Evolutionary conservation across 331 rosid genomes (phyloP), one percentile per base, ranked within the genome.

Genomic region (Acacia pycnantha): DNA sequence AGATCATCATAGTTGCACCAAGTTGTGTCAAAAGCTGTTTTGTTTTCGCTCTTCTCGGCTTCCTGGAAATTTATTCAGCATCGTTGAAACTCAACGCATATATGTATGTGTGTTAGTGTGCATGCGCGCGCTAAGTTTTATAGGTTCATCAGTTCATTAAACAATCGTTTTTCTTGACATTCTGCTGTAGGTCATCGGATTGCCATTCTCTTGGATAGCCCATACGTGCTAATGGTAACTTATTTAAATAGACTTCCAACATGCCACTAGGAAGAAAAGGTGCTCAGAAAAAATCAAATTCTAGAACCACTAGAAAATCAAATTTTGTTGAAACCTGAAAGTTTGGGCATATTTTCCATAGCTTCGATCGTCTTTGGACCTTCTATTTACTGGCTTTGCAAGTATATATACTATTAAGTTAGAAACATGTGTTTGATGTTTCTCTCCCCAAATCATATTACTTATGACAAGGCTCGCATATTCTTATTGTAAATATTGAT

Each of bases 321-420:
- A 82, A 93, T 84, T 95, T 95, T 93, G 89, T 89, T 71, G 99
- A 95, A 85, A 86, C 97, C 24, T 88, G 98, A 70, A 78, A 98
- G 59, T 95, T 92, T 82, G 93, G 99, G 99, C 97, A 95, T 86
- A 84, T 90, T 78, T 95, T 92, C 89, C 91, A 90, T 85, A 95
- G 97, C 84, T 93, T 95, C 84, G 98, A 95, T 89, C 92, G 98
- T 78, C 68, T 29, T 29, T 29, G 31, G 2, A 29, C 31, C 2
- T 31, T 31, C 33, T 31, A 31, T 31, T 31, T 31, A 31, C 4
- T 31, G 4, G 33, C 33, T 31, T 31, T 31, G 33, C 33, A 31
- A 2, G 31, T 29, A 29, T 29, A 29, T 29, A 29, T 29, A 29
- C 77, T 35, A 69, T 76, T 77, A 78, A 86, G 69, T 72, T 78